Evolutionary conservation across 352 stramenopile genomes (phyloP), one percentile per base, ranked within the genome.

Genomic region (Pilasporangium apinafurcum): DNA sequence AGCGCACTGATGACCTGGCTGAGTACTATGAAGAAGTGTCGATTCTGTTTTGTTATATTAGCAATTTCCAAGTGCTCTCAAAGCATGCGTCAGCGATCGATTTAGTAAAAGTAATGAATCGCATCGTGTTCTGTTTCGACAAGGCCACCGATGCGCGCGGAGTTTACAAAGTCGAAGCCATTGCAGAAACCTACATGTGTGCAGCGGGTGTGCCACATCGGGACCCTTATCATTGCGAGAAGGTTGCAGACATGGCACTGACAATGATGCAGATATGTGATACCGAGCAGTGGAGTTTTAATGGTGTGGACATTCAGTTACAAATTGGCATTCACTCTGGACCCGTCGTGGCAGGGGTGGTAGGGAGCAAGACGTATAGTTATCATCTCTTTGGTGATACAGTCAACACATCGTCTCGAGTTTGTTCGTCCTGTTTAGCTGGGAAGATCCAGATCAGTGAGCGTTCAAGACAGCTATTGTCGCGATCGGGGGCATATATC

Each of bases 141-240:
- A 69, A 79, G 17, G 66, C 86, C 20, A 81, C 77, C 1, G 76
- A 92, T 32, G 49, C 63, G 10, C 61, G 82, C 21, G 65, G 60
- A 1, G 80, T 95, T 0, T 87, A 95, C 58, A 95, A 95, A 56
- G 74, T 94, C 33, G 81, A 95, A 48, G 89, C 84, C 22, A 85
- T 95, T 40, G 83, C 70, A 12, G 71, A 92, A 44, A 87, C 81
- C 1, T 95, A 94, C 56, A 87, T 95, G 77, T 89, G 59, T 32
- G 72, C 64, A 0, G 71, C 59, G n/a, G 83, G 60, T 5, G 69
- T 88, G 22, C 74, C 73, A 0, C 50, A 76, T 21, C 58, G 63
- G n/a, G 74, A 86, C 36, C 71, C 73, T 8, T 84, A 77, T 34
- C 69, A 88, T 40, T 78, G 68, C 40, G 70, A 86, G 28, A 82